Base-by-base conservation (phyloP, 805 yeast species). In the Naumovozyma dairenensis region DNA sequence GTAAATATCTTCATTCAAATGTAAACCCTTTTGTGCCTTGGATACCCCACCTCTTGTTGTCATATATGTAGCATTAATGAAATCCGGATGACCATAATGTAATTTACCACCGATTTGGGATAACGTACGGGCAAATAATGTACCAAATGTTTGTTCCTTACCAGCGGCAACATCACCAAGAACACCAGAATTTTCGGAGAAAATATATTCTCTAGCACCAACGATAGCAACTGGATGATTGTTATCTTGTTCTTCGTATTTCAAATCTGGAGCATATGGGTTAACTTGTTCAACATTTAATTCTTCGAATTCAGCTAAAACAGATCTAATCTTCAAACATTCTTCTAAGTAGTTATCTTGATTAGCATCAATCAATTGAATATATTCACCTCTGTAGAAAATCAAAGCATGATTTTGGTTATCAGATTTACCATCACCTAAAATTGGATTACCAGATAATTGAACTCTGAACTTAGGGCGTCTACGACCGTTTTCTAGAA, bases 91-190 rank as follows among this genome's bases (percentile, higher is more conserved):
- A 58, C 93, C 93, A 63, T 81, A 81, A 66, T 81, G 92, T 52
- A 81, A 67, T 51, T 81, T 81, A 55, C 87, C 92, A 54, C 92
- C 92, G 55, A 81, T 72, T 63, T 79, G 85, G 41, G 89, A 79
- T 50, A 81, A 65, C 16, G 92, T 81, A 67, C 93, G 72, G 9
- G 92, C 83, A 51, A 80, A 81, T 47, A 81, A 63, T 0, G 93
- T 81, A 64, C 93, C 93, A 54, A 81, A 81, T 36, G 92, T 80
- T 62, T 81, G 93, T 66, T 81, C 93, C 57, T 81, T 81, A 62
- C 92, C 92, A 31, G 93, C 93, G 34, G 93, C 93, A 53, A 81
- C 80, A 64, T 81, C 93, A 65, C 92, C 93, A 34, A 81, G 65
- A 44, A 81, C 75, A 60, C 93, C 93, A 40, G 84, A 71, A 64